Conservation (phyloP, 2,329 filamentous ascomycete genomes). For the Clonostachys rhizophaga region DNA sequence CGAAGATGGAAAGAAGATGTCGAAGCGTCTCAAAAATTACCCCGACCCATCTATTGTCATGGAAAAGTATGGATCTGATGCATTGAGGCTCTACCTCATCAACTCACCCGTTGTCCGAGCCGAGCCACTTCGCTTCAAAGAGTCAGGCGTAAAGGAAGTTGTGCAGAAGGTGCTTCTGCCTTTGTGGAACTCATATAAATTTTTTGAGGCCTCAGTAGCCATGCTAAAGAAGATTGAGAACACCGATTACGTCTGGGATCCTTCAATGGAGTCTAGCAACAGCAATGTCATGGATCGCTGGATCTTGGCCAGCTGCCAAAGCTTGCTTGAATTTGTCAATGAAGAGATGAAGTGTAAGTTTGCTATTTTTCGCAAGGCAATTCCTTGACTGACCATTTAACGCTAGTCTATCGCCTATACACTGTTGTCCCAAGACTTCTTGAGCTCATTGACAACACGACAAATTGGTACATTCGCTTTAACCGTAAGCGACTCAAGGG, state of each 20-base stretch:
- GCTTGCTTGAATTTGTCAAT: conserved; percentile 85
- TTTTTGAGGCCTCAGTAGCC: conserved; percentile 85
- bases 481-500: conserved; percentile 90
- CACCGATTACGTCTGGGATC: conserved; percentile 75
- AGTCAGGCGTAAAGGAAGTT: conserved; percentile 88
- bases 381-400: neutral
- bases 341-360: conserved; percentile 77
- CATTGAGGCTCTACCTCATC: conserved; percentile 90
- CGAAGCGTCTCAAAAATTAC: conserved; percentile 94
- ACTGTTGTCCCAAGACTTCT: conserved; percentile 86
- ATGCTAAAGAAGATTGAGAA: conserved; percentile 82
- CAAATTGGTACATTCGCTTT: conserved; percentile 98
- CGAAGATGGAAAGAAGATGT: conserved; percentile 98
- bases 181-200: conserved; percentile 95
- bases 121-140: conserved; percentile 87
- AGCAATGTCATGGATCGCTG: conserved; percentile 94
- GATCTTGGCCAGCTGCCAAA: conserved; percentile 91
- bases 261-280: conserved; percentile 68
- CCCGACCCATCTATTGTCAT: conserved; percentile 83
- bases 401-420: conserved; percentile 67
- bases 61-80: conserved; percentile 85
- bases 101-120: conserved; percentile 93
- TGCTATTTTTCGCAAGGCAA: neutral
- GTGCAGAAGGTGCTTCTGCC: conserved; percentile 87
- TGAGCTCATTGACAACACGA: conserved; percentile 84